A percentile compares a stretch with the other conserved stretches of the same genome.
Conservation (phyloP, 805 yeast genomes). For the Tetrapisispora taiwanensis region DNA sequence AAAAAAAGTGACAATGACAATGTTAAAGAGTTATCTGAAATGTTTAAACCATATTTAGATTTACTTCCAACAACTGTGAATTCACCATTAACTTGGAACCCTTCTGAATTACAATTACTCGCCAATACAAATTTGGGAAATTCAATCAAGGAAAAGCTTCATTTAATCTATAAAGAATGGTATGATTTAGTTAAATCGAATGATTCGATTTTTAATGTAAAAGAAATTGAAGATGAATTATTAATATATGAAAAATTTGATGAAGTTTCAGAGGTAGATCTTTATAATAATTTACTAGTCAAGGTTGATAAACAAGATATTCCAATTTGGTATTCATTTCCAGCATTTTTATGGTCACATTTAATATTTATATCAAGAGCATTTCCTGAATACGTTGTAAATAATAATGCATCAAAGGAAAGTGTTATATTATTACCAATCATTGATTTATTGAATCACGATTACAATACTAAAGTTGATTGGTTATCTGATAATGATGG, state of each 20-base stretch:
- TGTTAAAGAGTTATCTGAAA: slow-evolving; percentile 7
- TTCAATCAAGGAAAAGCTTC: slow-evolving; percentile 40
- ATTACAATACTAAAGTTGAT: slow-evolving; percentile 48
- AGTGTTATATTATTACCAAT: slow-evolving; percentile 68
- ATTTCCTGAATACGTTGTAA: slow-evolving; percentile 51
- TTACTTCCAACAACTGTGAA: slow-evolving; percentile 40
- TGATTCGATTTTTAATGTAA: slow-evolving; percentile 1
- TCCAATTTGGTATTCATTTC: slow-evolving; percentile 52
- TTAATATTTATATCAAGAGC: slow-evolving; percentile 67
- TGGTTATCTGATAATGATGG: slow-evolving; percentile 40
- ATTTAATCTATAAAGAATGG: slow-evolving; percentile 57
- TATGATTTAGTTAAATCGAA: slow-evolving; percentile 8
- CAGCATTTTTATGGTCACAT: slow-evolving; percentile 67
- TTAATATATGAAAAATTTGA: slow-evolving; percentile 10
- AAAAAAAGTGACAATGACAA: slow-evolving; percentile 6
- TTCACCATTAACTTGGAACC: slow-evolving; percentile 56
- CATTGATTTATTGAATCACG: slow-evolving; percentile 70
- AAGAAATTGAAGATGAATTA: slow-evolving; percentile 10
- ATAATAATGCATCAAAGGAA: slow-evolving; percentile 27
- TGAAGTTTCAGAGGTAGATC: slow-evolving; percentile 6
- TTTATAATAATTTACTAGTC: slow-evolving; percentile 12
- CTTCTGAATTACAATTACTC: slow-evolving; percentile 41
- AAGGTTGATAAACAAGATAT: slow-evolving; percentile 8
- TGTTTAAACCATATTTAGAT: slow-evolving; percentile 38
- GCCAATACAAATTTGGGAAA: slow-evolving; percentile 56